Conservation (phyloP, 2,329 filamentous ascomycete species). For the Myotisia sp. region DNA sequence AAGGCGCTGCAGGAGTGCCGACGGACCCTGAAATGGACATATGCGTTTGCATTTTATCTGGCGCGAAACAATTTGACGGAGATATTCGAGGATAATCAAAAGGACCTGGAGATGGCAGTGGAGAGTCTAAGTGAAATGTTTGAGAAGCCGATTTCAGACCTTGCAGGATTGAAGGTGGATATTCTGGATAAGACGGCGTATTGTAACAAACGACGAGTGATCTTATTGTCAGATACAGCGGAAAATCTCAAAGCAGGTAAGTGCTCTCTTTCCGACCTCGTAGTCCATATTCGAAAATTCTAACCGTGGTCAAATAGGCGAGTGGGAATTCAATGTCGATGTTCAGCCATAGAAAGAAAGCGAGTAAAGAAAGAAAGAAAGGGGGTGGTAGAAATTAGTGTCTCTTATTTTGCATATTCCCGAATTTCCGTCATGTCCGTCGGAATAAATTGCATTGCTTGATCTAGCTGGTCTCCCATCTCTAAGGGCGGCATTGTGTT, state of each 20-base stretch:
- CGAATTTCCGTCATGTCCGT: too few species aligned
- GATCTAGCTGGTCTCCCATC: too few species aligned
- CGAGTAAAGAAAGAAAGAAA: too few species aligned
- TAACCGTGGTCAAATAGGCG: conserved; percentile 18
- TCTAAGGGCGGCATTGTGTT: too few species aligned
- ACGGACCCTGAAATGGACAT: conserved; percentile 99
- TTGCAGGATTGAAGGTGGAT: conserved; percentile 79
- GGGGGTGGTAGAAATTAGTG: too few species aligned
- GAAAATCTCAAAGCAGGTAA: conserved; percentile 78
- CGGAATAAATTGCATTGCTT: too few species aligned
- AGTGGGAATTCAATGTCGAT: conserved; percentile 35
- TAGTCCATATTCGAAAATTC: not conserved
- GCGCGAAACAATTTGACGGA: conserved; percentile 86
- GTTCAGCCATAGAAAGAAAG: too few species aligned
- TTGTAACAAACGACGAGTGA: conserved; percentile 82
- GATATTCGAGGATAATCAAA: conserved; percentile 98
- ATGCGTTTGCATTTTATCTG: conserved; percentile 97
- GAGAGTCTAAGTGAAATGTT: conserved; percentile 98
- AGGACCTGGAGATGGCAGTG: conserved; percentile 92
- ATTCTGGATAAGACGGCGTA: conserved; percentile 98
- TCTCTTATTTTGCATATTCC: too few species aligned
- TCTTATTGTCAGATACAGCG: conserved; percentile 81
- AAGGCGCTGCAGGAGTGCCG: conserved; percentile 89
- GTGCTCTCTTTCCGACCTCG: conserved; percentile 19
- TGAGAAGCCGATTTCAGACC: conserved; percentile 81